phyloP scores from a whole-genome alignment of 2,329 filamentous ascomycete species.

The Lasiodiplodia gonubiensis region DNA sequence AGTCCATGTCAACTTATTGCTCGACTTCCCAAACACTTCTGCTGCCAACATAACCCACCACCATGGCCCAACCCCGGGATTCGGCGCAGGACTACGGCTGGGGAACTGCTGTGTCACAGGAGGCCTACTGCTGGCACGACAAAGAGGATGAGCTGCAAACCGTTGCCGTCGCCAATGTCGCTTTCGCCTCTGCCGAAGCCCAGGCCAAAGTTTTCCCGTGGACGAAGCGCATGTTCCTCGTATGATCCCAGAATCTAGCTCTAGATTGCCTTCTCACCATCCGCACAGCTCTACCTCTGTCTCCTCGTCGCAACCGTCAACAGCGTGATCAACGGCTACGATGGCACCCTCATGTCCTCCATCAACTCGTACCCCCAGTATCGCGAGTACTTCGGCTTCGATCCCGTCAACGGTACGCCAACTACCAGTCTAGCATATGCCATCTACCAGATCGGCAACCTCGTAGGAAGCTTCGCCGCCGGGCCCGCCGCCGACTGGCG shows the following conservation, averaged over 20 bases:
- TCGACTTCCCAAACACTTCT: neutral
- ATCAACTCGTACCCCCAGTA: conserved; percentile 57
- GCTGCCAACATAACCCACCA: conserved; percentile 1
- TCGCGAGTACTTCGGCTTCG: conserved; percentile 51
- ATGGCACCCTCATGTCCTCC: conserved; percentile 56
- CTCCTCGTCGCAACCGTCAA: conserved; percentile 52
- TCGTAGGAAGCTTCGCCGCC: conserved; percentile 51
- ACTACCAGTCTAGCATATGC: conserved; percentile 56
- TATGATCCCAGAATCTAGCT: conserved; percentile 29
- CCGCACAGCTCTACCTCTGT: conserved; percentile 47
- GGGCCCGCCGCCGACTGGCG: conserved; percentile 54
- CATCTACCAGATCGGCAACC: conserved; percentile 57
- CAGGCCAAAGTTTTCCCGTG: conserved; percentile 51
- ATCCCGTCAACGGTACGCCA: conserved; percentile 42
- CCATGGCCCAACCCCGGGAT: conserved; percentile 10
- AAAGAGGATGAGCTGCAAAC: conserved; percentile 14
- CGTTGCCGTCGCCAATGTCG: conserved; percentile 39
- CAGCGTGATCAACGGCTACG: conserved; percentile 56
- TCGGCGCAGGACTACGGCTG: conserved; percentile 18
- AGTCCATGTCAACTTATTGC: neutral
- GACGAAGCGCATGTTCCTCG: conserved; percentile 54
- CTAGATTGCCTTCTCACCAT: neutral
- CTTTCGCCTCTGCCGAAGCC: conserved; percentile 52
- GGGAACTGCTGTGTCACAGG: conserved; percentile 13
- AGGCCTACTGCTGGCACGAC: conserved; percentile 22